phyloP scores from a whole-genome alignment of 306 rosid genomes.

The Hippophae gyantsensis region DNA sequence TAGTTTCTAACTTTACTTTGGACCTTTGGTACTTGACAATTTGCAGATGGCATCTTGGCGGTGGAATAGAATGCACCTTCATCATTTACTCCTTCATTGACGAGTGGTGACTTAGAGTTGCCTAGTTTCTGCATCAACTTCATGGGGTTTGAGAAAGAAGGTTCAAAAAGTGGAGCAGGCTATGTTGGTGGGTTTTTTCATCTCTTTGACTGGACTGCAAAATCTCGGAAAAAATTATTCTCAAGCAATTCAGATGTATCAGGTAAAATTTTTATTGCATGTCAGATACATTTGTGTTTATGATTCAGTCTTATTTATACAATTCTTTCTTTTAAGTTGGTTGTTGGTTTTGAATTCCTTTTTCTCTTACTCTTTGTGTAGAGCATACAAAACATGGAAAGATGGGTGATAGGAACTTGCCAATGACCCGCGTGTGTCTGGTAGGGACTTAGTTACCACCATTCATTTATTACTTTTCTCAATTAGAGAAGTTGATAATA shows the following conservation, averaged over 20 bases:
- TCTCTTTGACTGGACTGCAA: conserved; percentile 84
- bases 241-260: conserved; percentile 49
- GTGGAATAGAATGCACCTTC: conserved; percentile 17
- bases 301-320: conserved; percentile 3
- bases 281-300: conserved; percentile 7
- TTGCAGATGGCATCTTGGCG: conserved; percentile 21
- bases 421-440: conserved; percentile 38
- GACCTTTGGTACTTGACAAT: conserved; percentile 7
- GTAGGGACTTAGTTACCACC: conserved; percentile 23
- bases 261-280: conserved; percentile 31
- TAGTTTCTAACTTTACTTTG: neutral
- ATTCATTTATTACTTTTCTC: conserved; percentile 14
- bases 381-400: conserved; percentile 47
- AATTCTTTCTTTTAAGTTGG: conserved; percentile 9
- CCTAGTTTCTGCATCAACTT: conserved; percentile 26
- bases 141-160: conserved; percentile 81
- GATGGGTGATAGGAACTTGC: conserved; percentile 35
- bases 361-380: conserved; percentile 14
- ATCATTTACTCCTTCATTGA: conserved; percentile 9
- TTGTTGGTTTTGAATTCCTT: conserved; percentile 10
- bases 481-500: neutral
- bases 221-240: conserved; percentile 79
- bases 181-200: conserved; percentile 77
- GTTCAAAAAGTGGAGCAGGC: conserved; percentile 50
- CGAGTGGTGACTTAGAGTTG: conserved; percentile 19